These are phyloP conservation scores for Bertia moriformis DNA, from an alignment of 2,329 filamentous ascomycete species.

Conservation along the genomic window DNA sequence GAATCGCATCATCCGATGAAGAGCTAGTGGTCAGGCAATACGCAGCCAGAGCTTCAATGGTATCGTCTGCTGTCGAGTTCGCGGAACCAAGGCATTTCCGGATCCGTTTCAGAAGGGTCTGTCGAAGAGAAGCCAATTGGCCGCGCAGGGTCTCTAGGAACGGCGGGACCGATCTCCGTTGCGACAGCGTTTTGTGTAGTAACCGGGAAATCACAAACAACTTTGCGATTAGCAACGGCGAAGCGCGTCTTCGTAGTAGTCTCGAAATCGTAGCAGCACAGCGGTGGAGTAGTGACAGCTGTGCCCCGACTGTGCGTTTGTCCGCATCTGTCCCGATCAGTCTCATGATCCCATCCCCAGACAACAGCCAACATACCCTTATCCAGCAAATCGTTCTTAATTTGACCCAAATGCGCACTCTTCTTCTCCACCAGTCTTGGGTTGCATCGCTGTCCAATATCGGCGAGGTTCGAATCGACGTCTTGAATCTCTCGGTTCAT, in stretches of 20 bases:
- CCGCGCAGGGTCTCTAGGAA: slow-evolving; percentile 36
- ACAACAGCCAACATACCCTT: slow-evolving; percentile 18
- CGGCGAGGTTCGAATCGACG: slow-evolving; percentile 37
- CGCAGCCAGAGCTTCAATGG: slow-evolving; percentile 44
- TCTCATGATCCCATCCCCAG: slow-evolving; percentile 3
- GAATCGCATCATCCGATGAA: slow-evolving; percentile 42
- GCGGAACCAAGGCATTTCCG: slow-evolving; percentile 31
- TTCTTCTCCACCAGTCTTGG: slow-evolving; percentile 37
- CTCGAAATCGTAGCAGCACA: slow-evolving; percentile 2
- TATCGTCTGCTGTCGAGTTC: slow-evolving; percentile 16
- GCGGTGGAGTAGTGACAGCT: slow-evolving; percentile 3
- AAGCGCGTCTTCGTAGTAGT: slow-evolving; percentile 14
- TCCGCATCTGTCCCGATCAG: slow-evolving; percentile 10
- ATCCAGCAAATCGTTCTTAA: slow-evolving; percentile 14
- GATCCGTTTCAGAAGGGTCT: slow-evolving; percentile 36
- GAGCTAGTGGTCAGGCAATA: slow-evolving; percentile 47
- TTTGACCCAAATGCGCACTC: slow-evolving; percentile 22
- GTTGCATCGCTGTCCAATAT: slow-evolving; percentile 45
- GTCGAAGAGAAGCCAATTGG: slow-evolving; percentile 32
- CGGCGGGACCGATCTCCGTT: slow-evolving; percentile 24
- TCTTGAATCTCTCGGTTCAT: slow-evolving; percentile 46
- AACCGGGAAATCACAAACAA: slow-evolving; percentile 41
- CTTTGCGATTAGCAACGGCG: slow-evolving; percentile 7
- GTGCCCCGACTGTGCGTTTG: background rate
- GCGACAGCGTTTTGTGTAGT: slow-evolving; percentile 37